Conservation (phyloP, 306 rosid genomes). For the Coriaria nepalensis region DNA sequence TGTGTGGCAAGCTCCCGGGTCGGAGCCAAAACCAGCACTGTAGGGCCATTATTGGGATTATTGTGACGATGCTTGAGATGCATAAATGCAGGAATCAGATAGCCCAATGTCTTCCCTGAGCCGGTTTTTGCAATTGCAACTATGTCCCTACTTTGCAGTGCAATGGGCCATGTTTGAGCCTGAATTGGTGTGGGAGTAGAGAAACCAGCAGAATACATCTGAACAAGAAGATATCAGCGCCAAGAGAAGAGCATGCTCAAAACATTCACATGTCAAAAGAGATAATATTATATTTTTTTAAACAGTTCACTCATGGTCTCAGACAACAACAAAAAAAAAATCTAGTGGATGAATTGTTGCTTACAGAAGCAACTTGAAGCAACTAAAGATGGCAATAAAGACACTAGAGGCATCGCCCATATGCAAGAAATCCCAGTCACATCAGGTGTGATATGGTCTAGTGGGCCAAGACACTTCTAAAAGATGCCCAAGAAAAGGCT, state of each 20-base stretch:
- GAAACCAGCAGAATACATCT: slow-evolving; percentile 92
- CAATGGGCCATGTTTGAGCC: slow-evolving; percentile 99
- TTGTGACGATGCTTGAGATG: slow-evolving; percentile 72
- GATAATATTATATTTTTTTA: slow-evolving; percentile 6
- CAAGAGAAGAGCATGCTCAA: slow-evolving; percentile 16
- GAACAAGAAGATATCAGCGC: slow-evolving; percentile 28
- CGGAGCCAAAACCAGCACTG: slow-evolving; percentile 94
- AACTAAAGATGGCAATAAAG: slow-evolving; percentile 87
- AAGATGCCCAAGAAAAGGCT: slow-evolving; percentile 96
- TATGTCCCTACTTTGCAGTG: slow-evolving; percentile 89
- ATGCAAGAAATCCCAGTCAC: slow-evolving; percentile 95
- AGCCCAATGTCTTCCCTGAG: slow-evolving; percentile 95
- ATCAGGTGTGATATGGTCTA: slow-evolving; percentile 84
- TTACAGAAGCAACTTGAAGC: slow-evolving; percentile 99
- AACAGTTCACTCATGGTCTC: too few species aligned
- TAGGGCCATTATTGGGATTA: slow-evolving; percentile 76
- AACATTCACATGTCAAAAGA: slow-evolving; percentile 2
- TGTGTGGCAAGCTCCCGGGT: slow-evolving; percentile 99
- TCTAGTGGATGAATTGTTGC: slow-evolving; percentile 89
- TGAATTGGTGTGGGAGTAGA: slow-evolving; percentile 92
- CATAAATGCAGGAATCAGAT: slow-evolving; percentile 80
- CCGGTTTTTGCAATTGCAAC: slow-evolving; percentile 98
- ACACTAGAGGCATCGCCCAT: slow-evolving; percentile 79
- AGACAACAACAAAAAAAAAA: slow-evolving; percentile 15
- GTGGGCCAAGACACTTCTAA: slow-evolving; percentile 88